These are phyloP conservation scores for Eucalyptus victrix DNA, from an alignment of 345 rosid genomes.

Conservation along the genomic window DNA sequence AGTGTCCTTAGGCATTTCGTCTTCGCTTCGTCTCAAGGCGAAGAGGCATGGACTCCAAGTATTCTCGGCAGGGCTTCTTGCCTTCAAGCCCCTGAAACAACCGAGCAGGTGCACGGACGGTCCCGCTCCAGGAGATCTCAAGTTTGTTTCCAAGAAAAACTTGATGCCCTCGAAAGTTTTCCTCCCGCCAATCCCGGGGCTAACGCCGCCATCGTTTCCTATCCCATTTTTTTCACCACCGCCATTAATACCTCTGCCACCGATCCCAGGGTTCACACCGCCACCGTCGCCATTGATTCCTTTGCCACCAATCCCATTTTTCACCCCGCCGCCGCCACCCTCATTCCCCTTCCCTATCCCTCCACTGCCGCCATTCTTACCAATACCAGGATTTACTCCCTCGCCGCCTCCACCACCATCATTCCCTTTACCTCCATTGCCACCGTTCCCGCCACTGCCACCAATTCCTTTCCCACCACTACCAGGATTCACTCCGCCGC, in stretches of 20 bases:
- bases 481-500: background rate
- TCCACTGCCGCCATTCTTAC: background rate
- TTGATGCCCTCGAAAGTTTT: background rate
- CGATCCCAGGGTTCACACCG: background rate
- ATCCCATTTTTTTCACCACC: background rate
- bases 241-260: background rate
- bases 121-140: background rate
- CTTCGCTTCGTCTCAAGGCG: slow-evolving; percentile 47
- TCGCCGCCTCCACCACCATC: slow-evolving; percentile 9
- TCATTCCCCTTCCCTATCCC: background rate
- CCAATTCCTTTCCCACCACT: background rate
- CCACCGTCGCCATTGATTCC: slow-evolving; percentile 5
- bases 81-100: slow-evolving; percentile 65
- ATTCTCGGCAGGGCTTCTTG: slow-evolving; percentile 78
- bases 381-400: slow-evolving; percentile 1
- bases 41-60: slow-evolving; percentile 26
- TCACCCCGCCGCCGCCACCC: background rate
- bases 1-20: slow-evolving; percentile 55
- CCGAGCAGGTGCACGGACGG: slow-evolving; percentile 31
- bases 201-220: slow-evolving; percentile 13
- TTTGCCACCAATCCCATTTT: slow-evolving; percentile 8
- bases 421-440: background rate
- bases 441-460: background rate
- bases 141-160: background rate
- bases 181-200: background rate